Conservation (phyloP, 208 protist genomes). For the Crithidia acanthocephali region DNA sequence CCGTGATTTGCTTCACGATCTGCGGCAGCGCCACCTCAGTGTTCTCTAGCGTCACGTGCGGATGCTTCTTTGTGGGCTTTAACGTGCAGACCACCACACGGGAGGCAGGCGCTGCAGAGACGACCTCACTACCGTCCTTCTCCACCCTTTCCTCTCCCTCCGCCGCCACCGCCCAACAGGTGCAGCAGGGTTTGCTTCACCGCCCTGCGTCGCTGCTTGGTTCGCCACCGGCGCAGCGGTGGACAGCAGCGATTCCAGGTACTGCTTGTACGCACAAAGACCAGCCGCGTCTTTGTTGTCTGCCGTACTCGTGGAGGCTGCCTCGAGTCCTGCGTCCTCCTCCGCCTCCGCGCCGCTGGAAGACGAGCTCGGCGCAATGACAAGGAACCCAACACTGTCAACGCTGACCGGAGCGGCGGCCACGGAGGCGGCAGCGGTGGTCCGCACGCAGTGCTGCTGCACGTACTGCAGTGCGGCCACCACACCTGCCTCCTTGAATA, state of each 20-base stretch:
- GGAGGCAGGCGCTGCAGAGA: constrained; percentile 2
- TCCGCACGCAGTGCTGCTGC: constrained; percentile 20
- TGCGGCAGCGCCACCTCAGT: constrained; percentile 51
- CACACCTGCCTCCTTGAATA: background rate
- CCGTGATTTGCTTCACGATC: constrained; percentile 57
- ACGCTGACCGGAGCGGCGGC: background rate
- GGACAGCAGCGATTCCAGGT: constrained; percentile 15
- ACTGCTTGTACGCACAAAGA: constrained; percentile 7
- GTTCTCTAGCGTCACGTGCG: constrained; percentile 24
- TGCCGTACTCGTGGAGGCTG: background rate
- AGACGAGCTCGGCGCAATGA: constrained; percentile 9
- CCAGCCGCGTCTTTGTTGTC: background rate
- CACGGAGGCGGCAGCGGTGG: background rate
- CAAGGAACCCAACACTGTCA: constrained; percentile 10
- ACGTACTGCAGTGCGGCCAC: constrained; percentile 21
- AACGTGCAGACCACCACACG: constrained; percentile 53
- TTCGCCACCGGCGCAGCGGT: background rate
- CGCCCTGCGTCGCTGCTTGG: background rate
- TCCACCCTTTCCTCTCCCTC: background rate
- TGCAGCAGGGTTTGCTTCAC: background rate
- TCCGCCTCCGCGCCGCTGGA: background rate
- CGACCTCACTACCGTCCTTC: constrained; percentile 1
- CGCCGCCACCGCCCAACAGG: too few relatives aligned
- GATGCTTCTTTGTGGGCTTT: constrained; percentile 66
- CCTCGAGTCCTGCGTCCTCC: background rate